Percentiles rank a stretch among this genome's conserved stretches.
phyloP scores from a whole-genome alignment of 495 filamentous ascomycete species.

The Chaetomidium leptoderma region DNA sequence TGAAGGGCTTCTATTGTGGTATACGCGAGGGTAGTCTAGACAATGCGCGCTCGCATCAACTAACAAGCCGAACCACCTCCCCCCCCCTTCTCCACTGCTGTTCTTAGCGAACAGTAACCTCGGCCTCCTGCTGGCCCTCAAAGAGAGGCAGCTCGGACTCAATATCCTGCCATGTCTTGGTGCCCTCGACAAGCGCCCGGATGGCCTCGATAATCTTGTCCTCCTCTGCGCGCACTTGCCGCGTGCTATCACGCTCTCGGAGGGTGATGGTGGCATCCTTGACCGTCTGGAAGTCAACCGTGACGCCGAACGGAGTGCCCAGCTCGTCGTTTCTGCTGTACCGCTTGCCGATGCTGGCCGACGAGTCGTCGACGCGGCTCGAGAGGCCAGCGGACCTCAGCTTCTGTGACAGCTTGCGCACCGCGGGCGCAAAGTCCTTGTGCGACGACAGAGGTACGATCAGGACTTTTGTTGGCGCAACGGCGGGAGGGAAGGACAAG shows the following conservation, averaged over 20 bases:
- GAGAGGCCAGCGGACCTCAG: slow-evolving; percentile 59
- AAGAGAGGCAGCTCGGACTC: slow-evolving; percentile 57
- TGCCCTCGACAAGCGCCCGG: slow-evolving; percentile 51
- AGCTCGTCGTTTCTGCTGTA: slow-evolving; percentile 72
- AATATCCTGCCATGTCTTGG: slow-evolving; percentile 59
- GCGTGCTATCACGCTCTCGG: slow-evolving; percentile 65
- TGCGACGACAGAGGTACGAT: slow-evolving; percentile 67
- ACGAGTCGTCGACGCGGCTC: slow-evolving; percentile 62
- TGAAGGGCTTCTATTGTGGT: slow-evolving; percentile 9
- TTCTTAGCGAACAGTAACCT: slow-evolving; percentile 25
- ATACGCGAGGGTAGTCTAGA: neutral
- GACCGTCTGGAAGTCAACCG: slow-evolving; percentile 70
- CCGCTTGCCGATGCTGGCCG: slow-evolving; percentile 69
- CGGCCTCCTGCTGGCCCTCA: slow-evolving; percentile 54
- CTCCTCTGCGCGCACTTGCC: slow-evolving; percentile 63
- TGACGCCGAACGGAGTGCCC: slow-evolving; percentile 66
- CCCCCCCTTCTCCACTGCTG: too few relatives aligned
- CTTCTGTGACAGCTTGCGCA: slow-evolving; percentile 53
- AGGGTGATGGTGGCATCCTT: slow-evolving; percentile 69
- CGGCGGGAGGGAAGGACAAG: slow-evolving; percentile 67
- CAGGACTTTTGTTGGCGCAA: slow-evolving; percentile 73
- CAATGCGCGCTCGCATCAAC: slow-evolving; percentile 1
- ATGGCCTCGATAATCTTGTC: slow-evolving; percentile 63
- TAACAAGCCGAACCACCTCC: slow-evolving; percentile 2
- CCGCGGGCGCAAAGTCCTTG: slow-evolving; percentile 54